Conservation (phyloP, 2,329 filamentous ascomycete genomes). For the Paecilomyces formosus region DNA sequence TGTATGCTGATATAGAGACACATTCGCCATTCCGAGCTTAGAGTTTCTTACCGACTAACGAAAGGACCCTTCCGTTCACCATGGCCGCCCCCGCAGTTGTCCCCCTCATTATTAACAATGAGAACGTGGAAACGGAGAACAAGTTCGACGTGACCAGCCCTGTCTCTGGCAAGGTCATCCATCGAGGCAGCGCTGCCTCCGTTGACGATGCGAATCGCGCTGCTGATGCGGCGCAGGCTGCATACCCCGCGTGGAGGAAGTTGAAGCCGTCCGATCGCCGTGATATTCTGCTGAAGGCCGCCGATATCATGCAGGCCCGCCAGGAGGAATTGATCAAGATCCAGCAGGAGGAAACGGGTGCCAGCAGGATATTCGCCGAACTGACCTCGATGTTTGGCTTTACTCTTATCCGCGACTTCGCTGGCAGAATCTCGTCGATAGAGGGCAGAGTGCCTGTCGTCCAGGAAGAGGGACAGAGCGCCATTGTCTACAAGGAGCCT, state of each 20-base stretch:
- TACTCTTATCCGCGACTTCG: slow-evolving; percentile 42
- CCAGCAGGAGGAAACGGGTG: slow-evolving; percentile 54
- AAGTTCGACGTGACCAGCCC: slow-evolving; percentile 50
- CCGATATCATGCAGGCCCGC: slow-evolving; percentile 43
- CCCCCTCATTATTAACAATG: slow-evolving; percentile 38
- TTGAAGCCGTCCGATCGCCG: slow-evolving; percentile 55
- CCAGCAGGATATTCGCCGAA: slow-evolving; percentile 29
- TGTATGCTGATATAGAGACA: background rate
- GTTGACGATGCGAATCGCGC: slow-evolving; percentile 50
- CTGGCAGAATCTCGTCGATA: slow-evolving; percentile 42
- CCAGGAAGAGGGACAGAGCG: slow-evolving; percentile 45
- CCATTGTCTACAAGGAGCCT: slow-evolving; percentile 65
- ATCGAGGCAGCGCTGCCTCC: slow-evolving; percentile 52
- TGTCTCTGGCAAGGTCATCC: slow-evolving; percentile 43
- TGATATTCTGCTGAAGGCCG: slow-evolving; percentile 50
- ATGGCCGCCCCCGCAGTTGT: slow-evolving; percentile 12
- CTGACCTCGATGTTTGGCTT: slow-evolving; percentile 26
- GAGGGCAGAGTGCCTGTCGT: slow-evolving; percentile 44
- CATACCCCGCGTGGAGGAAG: slow-evolving; percentile 62
- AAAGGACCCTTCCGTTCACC: background rate
- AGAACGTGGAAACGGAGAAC: slow-evolving; percentile 31
- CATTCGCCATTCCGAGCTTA: slow-evolving; percentile 4
- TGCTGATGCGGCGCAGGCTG: slow-evolving; percentile 54
- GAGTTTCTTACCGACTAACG: background rate
- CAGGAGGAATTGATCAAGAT: slow-evolving; percentile 54